A percentile compares a stretch with the other conserved stretches of the same genome.
phyloP scores from a whole-genome alignment of 805 yeast genomes.

The Lachancea fermentati region DNA sequence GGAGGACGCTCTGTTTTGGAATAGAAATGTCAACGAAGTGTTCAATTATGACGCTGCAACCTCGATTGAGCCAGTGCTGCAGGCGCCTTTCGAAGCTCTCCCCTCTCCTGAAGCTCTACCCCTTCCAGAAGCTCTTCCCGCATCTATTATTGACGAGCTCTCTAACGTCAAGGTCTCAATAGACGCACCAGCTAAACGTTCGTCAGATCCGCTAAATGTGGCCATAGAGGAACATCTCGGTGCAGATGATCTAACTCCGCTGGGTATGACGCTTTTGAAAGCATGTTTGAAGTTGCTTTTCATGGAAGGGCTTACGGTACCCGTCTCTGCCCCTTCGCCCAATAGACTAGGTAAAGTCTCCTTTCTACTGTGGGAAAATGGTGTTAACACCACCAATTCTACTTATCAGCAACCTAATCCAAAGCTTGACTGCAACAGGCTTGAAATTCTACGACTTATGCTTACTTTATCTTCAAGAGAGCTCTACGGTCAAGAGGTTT shows the following conservation, averaged over 20 bases:
- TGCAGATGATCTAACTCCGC: constrained; percentile 17
- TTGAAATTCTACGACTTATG: constrained; percentile 60
- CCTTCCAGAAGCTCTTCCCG: constrained; percentile 11
- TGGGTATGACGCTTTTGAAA: constrained; percentile 32
- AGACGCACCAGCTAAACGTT: constrained; percentile 14
- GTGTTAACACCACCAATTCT: constrained; percentile 49
- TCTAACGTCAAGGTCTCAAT: constrained; percentile 10
- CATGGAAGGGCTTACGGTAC: constrained; percentile 27
- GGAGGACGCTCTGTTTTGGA: constrained; percentile 20
- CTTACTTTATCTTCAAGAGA: constrained; percentile 56
- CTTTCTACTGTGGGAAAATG: constrained; percentile 70
- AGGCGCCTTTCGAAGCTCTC: constrained; percentile 12
- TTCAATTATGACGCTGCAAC: constrained; percentile 9
- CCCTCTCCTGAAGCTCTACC: constrained; percentile 16
- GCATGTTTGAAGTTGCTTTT: constrained; percentile 25
- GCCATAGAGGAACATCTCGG: constrained; percentile 8
- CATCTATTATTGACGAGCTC: constrained; percentile 13
- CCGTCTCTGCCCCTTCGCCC: constrained; percentile 12
- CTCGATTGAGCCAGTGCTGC: constrained; percentile 25
- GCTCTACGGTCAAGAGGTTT: constrained; percentile 46
- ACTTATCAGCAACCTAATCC: constrained; percentile 33
- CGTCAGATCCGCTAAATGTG: constrained; percentile 15
- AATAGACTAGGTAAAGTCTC: constrained; percentile 27
- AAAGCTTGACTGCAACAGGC: constrained; percentile 54
- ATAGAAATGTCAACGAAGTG: constrained; percentile 9